phyloP scores from a whole-genome alignment of 1,284 basidiomycete species.

The Tilletia walkeri region DNA sequence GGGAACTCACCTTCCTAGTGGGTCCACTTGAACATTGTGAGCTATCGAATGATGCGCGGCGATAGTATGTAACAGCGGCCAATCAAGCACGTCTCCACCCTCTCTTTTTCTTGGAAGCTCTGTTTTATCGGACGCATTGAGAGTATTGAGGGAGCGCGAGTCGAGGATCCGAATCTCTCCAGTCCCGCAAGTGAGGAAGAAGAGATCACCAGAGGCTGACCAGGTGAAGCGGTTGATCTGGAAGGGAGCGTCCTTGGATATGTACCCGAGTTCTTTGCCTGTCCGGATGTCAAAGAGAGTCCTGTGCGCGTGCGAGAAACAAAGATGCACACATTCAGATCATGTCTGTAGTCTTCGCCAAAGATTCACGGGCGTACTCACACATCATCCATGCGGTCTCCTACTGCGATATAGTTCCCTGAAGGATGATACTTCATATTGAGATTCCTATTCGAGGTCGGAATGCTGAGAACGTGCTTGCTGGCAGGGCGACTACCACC shows the following conservation, averaged over 20 bases:
- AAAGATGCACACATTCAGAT: not conserved
- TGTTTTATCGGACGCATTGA: not conserved
- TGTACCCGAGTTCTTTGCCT: constrained; percentile 24
- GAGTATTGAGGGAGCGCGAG: constrained; percentile 6
- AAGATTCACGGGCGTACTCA: constrained; percentile 34
- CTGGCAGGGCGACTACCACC: not conserved
- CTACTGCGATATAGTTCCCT: constrained; percentile 42
- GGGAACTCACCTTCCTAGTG: constrained; percentile 1
- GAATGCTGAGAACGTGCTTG: constrained; percentile 11
- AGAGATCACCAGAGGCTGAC: constrained; percentile 38
- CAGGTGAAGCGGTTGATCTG: constrained; percentile 50
- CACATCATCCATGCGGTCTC: constrained; percentile 47
- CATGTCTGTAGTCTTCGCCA: constrained; percentile 11
- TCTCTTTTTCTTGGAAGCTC: not conserved
- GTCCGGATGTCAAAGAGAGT: constrained; percentile 12
- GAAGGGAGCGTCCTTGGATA: constrained; percentile 2
- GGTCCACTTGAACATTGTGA: not conserved
- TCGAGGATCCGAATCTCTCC: constrained; percentile 31
- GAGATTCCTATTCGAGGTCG: constrained; percentile 42
- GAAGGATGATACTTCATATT: constrained; percentile 45
- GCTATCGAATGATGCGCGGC: not conserved
- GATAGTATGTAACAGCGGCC: constrained; percentile 8
- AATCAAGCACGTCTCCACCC: constrained; percentile 7
- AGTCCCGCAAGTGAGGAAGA: constrained; percentile 42
- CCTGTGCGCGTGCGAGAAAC: constrained; percentile 6